Base-by-base conservation (phyloP, 495 filamentous ascomycete species). In the Aspergillus heteromorphus region DNA sequence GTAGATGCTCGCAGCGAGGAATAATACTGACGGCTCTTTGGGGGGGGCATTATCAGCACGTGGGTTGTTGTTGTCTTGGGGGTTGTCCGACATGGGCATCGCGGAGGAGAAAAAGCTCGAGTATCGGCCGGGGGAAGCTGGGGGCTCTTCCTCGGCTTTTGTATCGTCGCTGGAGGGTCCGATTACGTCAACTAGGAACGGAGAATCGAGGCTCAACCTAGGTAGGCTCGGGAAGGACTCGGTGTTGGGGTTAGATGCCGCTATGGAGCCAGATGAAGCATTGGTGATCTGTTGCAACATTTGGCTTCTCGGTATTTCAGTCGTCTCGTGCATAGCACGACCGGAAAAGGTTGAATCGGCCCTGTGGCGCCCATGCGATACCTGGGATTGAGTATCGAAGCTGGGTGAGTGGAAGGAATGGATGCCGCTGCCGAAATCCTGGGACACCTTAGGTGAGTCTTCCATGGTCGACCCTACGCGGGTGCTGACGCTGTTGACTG, bases 1-100 rank as follows among this genome's bases (percentile, higher is more conserved):
- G 65, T 95, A 97, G 14, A 97, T 79, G 60, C 88, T 93, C 10
- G 95, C 93, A 13, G 91, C 95, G 9, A 97, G 76, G 76, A 96
- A 99, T 25, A 99, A 73, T 4, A 86, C 79, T 8, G 73, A 72
- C 11, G 72, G 76, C 29, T 76, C 76, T 0, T 68, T 66, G 36
- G 59, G 57, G 40, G 60, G 58, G 27, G 55, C 68, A 20, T 55
- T 58, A 42, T 63, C 61, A 34, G 45, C 53, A 27, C 4, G 23
- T 6, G 63, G 53, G 29, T 59, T 14, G 43, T 59, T 14, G 43
- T 40, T 67, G 50, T 62, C 69, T 34, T 57, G 66, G 27, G 73
- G 77, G 14, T 56, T 81, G 61, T 93, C 90, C 0, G 86, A 83
- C 73, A 91, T 83, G 2, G 89, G 89, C 73, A 95, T 83, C 11